Percentiles rank a stretch among this genome's conserved stretches.
Conservation (phyloP, 2,329 filamentous ascomycete species). For the Diaporthe longicolla region DNA sequence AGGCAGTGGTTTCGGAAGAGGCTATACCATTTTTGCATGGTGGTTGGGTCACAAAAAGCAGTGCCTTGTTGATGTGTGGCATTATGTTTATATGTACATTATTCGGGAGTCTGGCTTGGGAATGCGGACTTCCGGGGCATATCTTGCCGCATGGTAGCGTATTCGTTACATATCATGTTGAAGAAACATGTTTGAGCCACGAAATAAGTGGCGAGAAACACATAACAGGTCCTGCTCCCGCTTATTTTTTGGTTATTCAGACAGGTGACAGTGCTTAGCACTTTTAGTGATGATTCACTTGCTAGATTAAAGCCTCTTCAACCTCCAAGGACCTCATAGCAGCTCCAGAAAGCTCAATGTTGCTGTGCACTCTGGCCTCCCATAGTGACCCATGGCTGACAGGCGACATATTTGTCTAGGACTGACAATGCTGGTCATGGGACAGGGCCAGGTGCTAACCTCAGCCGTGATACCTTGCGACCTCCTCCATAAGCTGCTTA, state of each 20-base stretch:
- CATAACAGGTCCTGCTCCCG: background rate
- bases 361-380: background rate
- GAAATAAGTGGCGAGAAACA: background rate
- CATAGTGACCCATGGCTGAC: too few relatives aligned
- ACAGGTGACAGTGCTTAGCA: slow-evolving; percentile 13
- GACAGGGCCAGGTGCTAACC: too few relatives aligned
- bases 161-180: background rate
- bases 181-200: background rate
- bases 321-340: background rate
- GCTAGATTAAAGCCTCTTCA: background rate
- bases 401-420: background rate
- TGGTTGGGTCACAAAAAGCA: background rate
- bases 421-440: background rate
- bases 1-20: slow-evolving; percentile 46
- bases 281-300: background rate
- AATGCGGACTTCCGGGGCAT: background rate
- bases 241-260: background rate
- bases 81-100: slow-evolving; percentile 21
- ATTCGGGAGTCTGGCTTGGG: background rate
- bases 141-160: background rate
- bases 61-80: background rate
- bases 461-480: background rate
- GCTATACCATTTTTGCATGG: background rate
- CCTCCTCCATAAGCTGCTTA: background rate
- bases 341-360: background rate